Percentiles rank a stretch among this genome's conserved stretches.
Conservation (phyloP, 495 filamentous ascomycete species). For the Xylaria venustula region DNA sequence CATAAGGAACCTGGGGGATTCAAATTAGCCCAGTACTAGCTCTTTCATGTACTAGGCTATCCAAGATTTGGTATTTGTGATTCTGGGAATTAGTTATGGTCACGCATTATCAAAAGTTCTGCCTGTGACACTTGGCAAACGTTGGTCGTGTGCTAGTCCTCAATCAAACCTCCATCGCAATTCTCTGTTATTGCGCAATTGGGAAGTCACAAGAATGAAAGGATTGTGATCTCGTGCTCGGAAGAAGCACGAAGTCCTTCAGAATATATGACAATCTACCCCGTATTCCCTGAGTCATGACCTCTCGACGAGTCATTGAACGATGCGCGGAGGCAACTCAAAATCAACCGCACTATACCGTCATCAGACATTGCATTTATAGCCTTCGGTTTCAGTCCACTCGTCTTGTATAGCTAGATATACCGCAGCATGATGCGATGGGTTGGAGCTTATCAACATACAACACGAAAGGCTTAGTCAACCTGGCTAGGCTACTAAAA, state of each 20-base stretch:
- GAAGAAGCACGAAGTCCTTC: neutral
- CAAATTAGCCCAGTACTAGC: too few species aligned
- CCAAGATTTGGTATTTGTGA: too few species aligned
- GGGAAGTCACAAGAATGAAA: neutral
- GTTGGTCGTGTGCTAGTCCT: neutral
- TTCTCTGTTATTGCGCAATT: too few species aligned
- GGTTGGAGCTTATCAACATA: too few species aligned
- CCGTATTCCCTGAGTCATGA: neutral
- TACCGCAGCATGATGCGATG: too few species aligned
- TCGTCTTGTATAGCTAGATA: too few species aligned
- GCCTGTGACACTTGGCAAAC: neutral
- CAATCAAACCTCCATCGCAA: too few species aligned
- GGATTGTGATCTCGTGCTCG: too few species aligned
- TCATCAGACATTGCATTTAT: neutral
- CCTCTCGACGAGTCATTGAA: neutral
- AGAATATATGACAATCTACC: neutral
- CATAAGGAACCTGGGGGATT: too few species aligned
- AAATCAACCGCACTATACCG: neutral
- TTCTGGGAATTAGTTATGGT: neutral
- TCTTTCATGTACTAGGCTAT: neutral
- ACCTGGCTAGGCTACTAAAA: too few species aligned
- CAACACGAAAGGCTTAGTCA: too few species aligned
- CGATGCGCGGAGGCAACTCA: neutral
- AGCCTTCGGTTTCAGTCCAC: neutral
- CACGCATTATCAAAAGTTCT: neutral